Evolutionary conservation across 805 yeast species (phyloP).

Genomic region (Torulaspora franciscae): DNA sequence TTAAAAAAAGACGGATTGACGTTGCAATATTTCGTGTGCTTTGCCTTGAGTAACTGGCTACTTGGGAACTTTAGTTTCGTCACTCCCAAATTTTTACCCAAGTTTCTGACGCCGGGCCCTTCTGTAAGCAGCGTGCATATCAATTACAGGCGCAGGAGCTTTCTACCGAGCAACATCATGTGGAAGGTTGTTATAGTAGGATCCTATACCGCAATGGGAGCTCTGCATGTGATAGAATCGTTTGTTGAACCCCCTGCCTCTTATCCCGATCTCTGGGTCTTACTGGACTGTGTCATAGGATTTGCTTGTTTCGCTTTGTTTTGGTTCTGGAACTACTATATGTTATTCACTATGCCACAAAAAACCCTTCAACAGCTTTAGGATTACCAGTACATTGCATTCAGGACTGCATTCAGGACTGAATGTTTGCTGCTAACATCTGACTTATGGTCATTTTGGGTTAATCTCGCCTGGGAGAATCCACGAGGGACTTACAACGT

Average conservation of each 20-base stretch:
- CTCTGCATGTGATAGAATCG: constrained; percentile 52
- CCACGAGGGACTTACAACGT: too few species aligned
- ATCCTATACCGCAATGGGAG: constrained; percentile 49
- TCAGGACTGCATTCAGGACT: background rate
- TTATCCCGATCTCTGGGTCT: constrained; percentile 83
- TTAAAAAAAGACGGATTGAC: constrained; percentile 67
- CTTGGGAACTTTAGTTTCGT: constrained; percentile 58
- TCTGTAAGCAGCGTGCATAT: constrained; percentile 35
- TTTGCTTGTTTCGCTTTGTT: constrained; percentile 70
- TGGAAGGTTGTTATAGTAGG: constrained; percentile 49
- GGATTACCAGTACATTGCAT: too few species aligned
- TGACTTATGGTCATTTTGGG: too few species aligned
- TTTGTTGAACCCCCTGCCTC: constrained; percentile 47
- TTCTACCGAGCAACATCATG: constrained; percentile 46
- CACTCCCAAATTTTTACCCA: constrained; percentile 43
- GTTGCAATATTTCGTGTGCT: constrained; percentile 64
- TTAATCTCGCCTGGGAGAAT: too few species aligned
- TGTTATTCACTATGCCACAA: constrained; percentile 37
- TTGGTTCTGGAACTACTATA: constrained; percentile 78
- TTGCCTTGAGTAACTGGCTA: constrained; percentile 71
- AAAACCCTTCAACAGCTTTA: constrained; percentile 27
- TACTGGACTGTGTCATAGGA: constrained; percentile 66
- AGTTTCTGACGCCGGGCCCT: constrained; percentile 43
- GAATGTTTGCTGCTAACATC: too few species aligned
- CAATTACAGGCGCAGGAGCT: constrained; percentile 37